Evolutionary conservation across 192 early-diverging fungal genomes (phyloP), one percentile per base, ranked within the genome.

Genomic region (Coemansia sp.): DNA sequence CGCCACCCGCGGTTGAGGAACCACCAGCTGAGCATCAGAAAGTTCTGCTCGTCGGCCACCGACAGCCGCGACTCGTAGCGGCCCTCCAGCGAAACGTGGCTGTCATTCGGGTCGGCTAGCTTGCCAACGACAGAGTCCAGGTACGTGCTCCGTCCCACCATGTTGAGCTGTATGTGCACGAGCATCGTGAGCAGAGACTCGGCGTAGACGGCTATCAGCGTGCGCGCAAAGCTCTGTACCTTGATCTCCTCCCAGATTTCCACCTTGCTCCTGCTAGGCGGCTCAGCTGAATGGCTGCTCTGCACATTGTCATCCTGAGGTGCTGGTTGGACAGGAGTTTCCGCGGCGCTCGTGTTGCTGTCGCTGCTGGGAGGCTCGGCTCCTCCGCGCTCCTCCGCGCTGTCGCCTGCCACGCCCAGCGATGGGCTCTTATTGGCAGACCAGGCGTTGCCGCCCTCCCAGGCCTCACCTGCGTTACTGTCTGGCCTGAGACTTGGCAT

Each of bases 241-340:
- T 98, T 98, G 64, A 98, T 85, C 53, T 95, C 90, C 45, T 93
- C 88, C 95, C 95, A 98, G 78, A 95, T 73, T 40, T 91, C 86
- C 19, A 88, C 74, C 65, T 92, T 92, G 25, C 85, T 70, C 45
- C 86, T 84, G 51, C 74, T 84, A 2, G 59, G 40, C 17, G 47
- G 59, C 25, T 62, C 57, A 24, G 29, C 36, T 6, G 3, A 5
- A 4, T n/a, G 35, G 19, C 19, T 32, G 14, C 47, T 59, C 59
- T 37, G 39, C 24, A 42, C 42, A 47, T 15, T 49, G 2, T 62
- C 49, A 10, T 45, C 40, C 5, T 39, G 24, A 14, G 27, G 40
- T 4, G 17, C 36, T 19, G 35, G 36, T 35, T 36, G 53, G 25
- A 14, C 58, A 5, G 40, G 19, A 1, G 36, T 22, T n/a, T n/a